These are phyloP conservation scores for Ambrosiella beaveri DNA, from an alignment of 2,329 filamentous ascomycete genomes.

Conservation along the genomic window DNA sequence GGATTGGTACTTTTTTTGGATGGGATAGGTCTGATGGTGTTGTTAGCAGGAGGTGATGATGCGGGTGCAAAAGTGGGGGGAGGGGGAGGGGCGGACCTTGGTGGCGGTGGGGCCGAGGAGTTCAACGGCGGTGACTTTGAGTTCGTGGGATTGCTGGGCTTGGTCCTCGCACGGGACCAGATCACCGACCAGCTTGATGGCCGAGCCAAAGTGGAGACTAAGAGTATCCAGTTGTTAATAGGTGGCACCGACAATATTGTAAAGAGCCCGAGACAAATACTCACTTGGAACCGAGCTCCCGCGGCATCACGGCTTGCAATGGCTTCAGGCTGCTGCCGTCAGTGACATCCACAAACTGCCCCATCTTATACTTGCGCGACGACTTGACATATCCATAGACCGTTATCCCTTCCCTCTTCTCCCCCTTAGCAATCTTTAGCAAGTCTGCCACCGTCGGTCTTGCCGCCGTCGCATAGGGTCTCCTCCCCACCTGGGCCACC, in stretches of 20 bases:
- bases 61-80: not conserved
- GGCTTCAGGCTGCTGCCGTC: constrained; percentile 71
- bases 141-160: constrained; percentile 51
- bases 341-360: constrained; percentile 67
- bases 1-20: constrained; percentile 93
- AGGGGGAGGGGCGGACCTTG: constrained; percentile 38
- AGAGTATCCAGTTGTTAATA: not conserved
- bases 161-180: constrained; percentile 57
- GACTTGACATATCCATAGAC: constrained; percentile 71
- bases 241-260: too few species aligned
- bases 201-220: constrained; percentile 67
- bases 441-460: constrained; percentile 30
- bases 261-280: constrained; percentile 17
- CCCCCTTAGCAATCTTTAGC: constrained; percentile 32
- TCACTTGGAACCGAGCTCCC: constrained; percentile 55
- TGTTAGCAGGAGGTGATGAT: not conserved
- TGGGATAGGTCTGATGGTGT: constrained; percentile 54
- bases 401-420: constrained; percentile 24
- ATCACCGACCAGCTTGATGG: constrained; percentile 57
- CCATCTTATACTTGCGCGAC: constrained; percentile 68
- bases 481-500: not conserved
- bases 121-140: constrained; percentile 53
- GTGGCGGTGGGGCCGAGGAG: constrained; percentile 65
- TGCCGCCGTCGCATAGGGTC: not conserved
- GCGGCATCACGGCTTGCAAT: constrained; percentile 65